Conservation (phyloP, 352 stramenopile genomes). For the Phytophthora pinifolia region DNA sequence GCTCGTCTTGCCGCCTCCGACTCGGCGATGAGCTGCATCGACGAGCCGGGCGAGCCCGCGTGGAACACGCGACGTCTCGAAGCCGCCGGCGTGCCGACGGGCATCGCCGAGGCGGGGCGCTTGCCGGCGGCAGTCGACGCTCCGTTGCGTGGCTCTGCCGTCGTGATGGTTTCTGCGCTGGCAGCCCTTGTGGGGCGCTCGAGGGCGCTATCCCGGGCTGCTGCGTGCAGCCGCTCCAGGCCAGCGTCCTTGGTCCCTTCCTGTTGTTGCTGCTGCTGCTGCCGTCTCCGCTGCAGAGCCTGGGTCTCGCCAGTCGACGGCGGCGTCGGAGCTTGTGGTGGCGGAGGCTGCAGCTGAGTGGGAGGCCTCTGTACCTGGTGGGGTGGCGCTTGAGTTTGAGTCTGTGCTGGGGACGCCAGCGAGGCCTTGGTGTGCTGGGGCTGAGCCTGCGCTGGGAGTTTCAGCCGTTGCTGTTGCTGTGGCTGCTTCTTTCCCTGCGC, state of each 20-base stretch:
- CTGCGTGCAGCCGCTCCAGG: slow-evolving; percentile 6
- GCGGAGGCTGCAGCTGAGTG: neutral
- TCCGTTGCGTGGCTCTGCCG: neutral
- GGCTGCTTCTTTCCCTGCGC: slow-evolving; percentile 1
- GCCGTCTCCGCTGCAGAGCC: slow-evolving; percentile 12
- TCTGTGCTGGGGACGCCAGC: slow-evolving; percentile 10
- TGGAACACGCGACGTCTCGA: slow-evolving; percentile 22
- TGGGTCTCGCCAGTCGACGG: slow-evolving; percentile 11
- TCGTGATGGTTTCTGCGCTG: neutral
- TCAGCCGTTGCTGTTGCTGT: neutral
- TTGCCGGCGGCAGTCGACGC: slow-evolving; percentile 11
- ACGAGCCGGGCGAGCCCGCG: slow-evolving; percentile 22
- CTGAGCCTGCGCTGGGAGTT: neutral
- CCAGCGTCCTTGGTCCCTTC: slow-evolving; percentile 23
- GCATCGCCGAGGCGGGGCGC: slow-evolving; percentile 7
- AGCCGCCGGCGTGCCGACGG: slow-evolving; percentile 3
- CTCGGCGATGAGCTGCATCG: slow-evolving; percentile 23
- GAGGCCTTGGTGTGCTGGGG: slow-evolving; percentile 1
- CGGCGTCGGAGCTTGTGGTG: neutral
- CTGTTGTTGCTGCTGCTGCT: slow-evolving; percentile 12
- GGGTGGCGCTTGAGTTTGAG: slow-evolving; percentile 6
- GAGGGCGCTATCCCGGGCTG: slow-evolving; percentile 6
- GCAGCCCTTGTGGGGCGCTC: slow-evolving; percentile 11
- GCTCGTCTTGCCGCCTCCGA: slow-evolving; percentile 11
- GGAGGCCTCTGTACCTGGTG: slow-evolving; percentile 8